Conservation (phyloP, 1,284 basidiomycete genomes). For the Fomitopsis schrenkii region DNA sequence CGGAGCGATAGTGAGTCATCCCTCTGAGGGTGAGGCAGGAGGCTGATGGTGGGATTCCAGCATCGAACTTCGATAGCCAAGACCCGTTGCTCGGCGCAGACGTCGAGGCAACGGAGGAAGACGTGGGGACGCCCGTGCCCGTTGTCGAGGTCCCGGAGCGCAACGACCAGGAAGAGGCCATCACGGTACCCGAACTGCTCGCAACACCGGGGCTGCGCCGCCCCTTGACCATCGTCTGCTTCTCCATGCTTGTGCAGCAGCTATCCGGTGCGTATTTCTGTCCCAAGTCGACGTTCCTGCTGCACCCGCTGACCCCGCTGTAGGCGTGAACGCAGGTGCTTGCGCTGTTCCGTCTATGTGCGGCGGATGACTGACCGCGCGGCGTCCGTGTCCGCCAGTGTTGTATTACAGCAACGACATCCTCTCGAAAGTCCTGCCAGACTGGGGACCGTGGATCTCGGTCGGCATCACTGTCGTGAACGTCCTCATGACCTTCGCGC, state of each 20-base stretch:
- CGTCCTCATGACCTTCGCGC: constrained; percentile 73
- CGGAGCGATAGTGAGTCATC: constrained; percentile 9
- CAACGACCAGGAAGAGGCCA: constrained; percentile 27
- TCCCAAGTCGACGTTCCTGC: not conserved
- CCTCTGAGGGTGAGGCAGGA: not conserved
- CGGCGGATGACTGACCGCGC: not conserved
- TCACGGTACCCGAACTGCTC: constrained; percentile 54
- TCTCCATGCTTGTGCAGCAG: constrained; percentile 78
- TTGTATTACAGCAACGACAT: constrained; percentile 90
- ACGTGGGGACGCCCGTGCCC: constrained; percentile 16
- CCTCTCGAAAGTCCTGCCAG: constrained; percentile 72
- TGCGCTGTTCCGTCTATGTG: not conserved
- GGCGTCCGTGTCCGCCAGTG: constrained; percentile 42
- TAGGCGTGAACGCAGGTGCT: constrained; percentile 55
- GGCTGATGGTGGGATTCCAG: constrained; percentile 9
- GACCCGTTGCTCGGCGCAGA: constrained; percentile 41
- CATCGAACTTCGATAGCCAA: constrained; percentile 25
- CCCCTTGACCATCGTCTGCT: constrained; percentile 68
- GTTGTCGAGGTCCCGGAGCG: not conserved
- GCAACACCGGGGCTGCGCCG: constrained; percentile 52
- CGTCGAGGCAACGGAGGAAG: constrained; percentile 28
- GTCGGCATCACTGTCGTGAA: constrained; percentile 81
- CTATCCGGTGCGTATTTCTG: constrained; percentile 52
- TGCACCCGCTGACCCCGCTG: not conserved
- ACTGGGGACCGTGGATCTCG: constrained; percentile 75